Conservation (phyloP, 306 rosid species). For the Neltuma alba region DNA sequence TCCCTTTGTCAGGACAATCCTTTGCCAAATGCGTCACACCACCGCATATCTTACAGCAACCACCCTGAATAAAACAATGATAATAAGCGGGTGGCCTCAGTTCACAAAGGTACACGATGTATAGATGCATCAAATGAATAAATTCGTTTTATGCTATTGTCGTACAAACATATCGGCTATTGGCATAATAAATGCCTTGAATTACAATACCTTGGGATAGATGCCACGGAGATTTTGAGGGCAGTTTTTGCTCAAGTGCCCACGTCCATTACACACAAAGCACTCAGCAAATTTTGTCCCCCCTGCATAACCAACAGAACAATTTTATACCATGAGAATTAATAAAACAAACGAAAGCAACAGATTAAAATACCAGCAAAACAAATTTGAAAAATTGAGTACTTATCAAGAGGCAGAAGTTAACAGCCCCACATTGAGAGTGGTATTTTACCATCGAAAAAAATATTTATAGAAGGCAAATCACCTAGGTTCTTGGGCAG, state of each 20-base stretch:
- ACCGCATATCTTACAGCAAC: conserved; percentile 91
- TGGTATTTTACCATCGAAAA: background rate
- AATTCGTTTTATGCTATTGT: background rate
- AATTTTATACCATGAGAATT: background rate
- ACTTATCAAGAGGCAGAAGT: conserved; percentile 5
- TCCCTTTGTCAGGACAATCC: conserved; percentile 83
- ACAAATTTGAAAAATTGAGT: background rate
- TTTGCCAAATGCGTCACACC: conserved; percentile 93
- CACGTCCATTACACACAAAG: conserved; percentile 78
- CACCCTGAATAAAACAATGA: conserved; percentile 62
- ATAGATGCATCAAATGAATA: conserved; percentile 11
- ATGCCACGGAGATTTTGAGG: conserved; percentile 86
- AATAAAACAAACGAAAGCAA: background rate
- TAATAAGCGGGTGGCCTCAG: conserved; percentile 27
- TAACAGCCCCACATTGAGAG: background rate
- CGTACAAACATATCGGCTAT: background rate
- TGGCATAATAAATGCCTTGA: background rate
- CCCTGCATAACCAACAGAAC: conserved; percentile 54
- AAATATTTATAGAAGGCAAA: background rate
- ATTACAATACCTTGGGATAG: conserved; percentile 79
- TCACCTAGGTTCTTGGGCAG: background rate
- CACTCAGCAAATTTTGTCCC: conserved; percentile 89
- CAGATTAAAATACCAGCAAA: background rate
- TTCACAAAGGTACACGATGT: background rate
- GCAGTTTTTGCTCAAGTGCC: conserved; percentile 91